Percentiles rank a stretch among this genome's conserved stretches.
These are phyloP conservation scores for Talaromyces rugulosus DNA, from an alignment of 2,329 filamentous ascomycete genomes.

Conservation along the genomic window DNA sequence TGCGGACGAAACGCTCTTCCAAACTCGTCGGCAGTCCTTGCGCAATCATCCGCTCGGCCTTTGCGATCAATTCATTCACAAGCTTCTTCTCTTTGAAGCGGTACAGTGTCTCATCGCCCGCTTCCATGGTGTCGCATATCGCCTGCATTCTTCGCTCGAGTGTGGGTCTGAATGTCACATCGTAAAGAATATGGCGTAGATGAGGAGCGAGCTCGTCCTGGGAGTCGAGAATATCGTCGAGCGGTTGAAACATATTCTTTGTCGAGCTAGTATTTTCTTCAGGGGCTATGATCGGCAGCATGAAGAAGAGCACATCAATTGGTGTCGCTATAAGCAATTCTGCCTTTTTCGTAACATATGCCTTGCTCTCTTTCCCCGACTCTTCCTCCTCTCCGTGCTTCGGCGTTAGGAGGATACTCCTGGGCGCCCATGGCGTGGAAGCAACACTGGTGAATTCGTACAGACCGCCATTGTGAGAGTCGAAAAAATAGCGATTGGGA, in stretches of 20 bases:
- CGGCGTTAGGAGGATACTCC: conserved; percentile 53
- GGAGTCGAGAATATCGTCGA: conserved; percentile 48
- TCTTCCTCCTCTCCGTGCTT: conserved; percentile 1
- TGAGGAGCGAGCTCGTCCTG: conserved; percentile 39
- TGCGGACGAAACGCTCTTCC: conserved; percentile 78
- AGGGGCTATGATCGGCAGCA: conserved; percentile 66
- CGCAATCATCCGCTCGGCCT: conserved; percentile 66
- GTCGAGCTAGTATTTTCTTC: conserved; percentile 39
- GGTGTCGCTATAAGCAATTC: conserved; percentile 80
- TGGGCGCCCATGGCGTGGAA: conserved; percentile 46
- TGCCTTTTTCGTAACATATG: conserved; percentile 61
- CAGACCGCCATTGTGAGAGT: conserved; percentile 51
- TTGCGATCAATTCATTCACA: conserved; percentile 59
- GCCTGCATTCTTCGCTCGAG: conserved; percentile 64
- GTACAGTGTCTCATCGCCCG: conserved; percentile 81
- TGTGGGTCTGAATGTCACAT: conserved; percentile 36
- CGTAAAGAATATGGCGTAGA: conserved; percentile 36
- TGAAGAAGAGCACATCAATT: conserved; percentile 77
- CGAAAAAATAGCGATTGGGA: conserved; percentile 54
- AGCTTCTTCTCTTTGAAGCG: conserved; percentile 72
- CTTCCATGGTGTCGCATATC: conserved; percentile 78
- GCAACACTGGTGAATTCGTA: conserved; percentile 59
- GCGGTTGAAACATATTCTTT: conserved; percentile 41
- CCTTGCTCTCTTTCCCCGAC: conserved; percentile 22
- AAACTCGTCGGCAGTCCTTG: conserved; percentile 69